These are phyloP conservation scores for Nakazawaea holstii DNA, from an alignment of 805 yeast genomes.

Conservation along the genomic window DNA sequence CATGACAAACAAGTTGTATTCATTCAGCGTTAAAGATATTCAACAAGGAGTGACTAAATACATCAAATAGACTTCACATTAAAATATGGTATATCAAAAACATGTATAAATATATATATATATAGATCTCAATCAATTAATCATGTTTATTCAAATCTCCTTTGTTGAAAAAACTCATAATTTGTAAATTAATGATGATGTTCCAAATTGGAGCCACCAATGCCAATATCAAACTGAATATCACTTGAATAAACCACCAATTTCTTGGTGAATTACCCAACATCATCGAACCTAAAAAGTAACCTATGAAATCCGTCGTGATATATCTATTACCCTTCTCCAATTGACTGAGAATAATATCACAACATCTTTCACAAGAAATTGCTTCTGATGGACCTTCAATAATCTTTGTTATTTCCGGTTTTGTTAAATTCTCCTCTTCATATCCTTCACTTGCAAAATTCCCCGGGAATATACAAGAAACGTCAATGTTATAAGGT, in stretches of 20 bases:
- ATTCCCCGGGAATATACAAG: slow-evolving; percentile 83
- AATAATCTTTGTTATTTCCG: slow-evolving; percentile 70
- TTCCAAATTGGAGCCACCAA: slow-evolving; percentile 58
- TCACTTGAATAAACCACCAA: slow-evolving; percentile 46
- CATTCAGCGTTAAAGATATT: slow-evolving; percentile 41
- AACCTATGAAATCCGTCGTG: slow-evolving; percentile 80
- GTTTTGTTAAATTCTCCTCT: slow-evolving; percentile 80
- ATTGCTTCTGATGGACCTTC: slow-evolving; percentile 84
- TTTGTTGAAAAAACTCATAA: slow-evolving; percentile 41
- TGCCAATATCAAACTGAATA: slow-evolving; percentile 42
- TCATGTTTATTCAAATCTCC: slow-evolving; percentile 5
- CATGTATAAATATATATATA: not conserved
- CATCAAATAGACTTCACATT: not conserved
- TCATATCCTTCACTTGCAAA: slow-evolving; percentile 83
- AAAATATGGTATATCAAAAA: too few species aligned
- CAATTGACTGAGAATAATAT: slow-evolving; percentile 48
- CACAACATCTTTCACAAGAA: slow-evolving; percentile 60
- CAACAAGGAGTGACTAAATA: slow-evolving; percentile 29
- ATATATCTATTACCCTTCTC: slow-evolving; percentile 65
- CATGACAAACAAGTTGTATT: slow-evolving; percentile 59
- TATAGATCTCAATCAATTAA: not conserved
- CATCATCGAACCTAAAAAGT: slow-evolving; percentile 64
- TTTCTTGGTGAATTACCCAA: slow-evolving; percentile 69
- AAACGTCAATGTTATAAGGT: slow-evolving; percentile 62
- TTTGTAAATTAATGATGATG: slow-evolving; percentile 44